A percentile compares a stretch with the other conserved stretches of the same genome.
Evolutionary conservation across 1,284 basidiomycete genomes (phyloP).

Genomic region (Ceratobasidium sp.): DNA sequence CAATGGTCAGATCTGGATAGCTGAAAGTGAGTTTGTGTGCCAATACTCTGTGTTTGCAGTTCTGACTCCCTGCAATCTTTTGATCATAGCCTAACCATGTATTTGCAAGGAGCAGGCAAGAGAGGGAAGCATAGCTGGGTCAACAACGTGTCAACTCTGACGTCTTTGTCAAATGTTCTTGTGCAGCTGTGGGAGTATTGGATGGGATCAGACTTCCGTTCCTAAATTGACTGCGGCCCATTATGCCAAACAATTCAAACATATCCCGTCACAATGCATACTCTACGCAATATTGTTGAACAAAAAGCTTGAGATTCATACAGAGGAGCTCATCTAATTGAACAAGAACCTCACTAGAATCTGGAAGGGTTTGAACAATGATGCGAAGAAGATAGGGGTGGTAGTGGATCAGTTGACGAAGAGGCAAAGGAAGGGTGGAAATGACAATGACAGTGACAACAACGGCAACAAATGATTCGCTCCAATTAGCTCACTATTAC

Average conservation of each 20-base stretch:
- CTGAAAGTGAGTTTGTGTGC: background rate
- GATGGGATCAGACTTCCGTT: background rate
- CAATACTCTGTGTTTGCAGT: background rate
- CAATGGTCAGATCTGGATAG: background rate
- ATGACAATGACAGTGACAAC: too few relatives aligned
- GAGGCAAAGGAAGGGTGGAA: background rate
- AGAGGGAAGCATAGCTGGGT: slow-evolving; percentile 8
- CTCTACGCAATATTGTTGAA: background rate
- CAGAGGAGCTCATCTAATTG: background rate
- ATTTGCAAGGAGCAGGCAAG: slow-evolving; percentile 13
- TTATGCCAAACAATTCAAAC: background rate
- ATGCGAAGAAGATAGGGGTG: background rate
- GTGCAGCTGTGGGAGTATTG: slow-evolving; percentile 16
- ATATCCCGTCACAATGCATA: background rate
- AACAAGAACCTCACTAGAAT: background rate
- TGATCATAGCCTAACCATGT: background rate
- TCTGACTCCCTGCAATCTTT: background rate
- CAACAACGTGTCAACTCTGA: background rate
- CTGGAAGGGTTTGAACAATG: background rate
- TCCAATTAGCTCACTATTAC: background rate
- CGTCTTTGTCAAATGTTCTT: background rate
- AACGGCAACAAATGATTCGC: background rate
- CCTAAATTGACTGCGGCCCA: background rate
- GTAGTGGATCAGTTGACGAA: background rate
- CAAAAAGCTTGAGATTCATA: background rate